Conservation (phyloP, 345 rosid genomes). For the Lagerstroemia speciosa region DNA sequence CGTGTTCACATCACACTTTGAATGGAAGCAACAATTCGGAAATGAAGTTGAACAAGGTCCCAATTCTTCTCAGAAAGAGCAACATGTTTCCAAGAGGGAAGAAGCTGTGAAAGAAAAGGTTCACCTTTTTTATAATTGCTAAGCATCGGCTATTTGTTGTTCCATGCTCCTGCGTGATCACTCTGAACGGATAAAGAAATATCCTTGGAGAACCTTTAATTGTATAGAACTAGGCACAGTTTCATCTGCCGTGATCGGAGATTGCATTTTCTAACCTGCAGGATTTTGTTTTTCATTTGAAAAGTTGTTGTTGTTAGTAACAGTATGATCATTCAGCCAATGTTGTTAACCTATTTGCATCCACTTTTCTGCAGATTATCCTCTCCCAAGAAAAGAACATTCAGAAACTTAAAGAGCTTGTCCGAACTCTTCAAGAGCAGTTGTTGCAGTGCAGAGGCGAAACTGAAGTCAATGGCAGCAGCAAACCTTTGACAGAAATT, state of each 20-base stretch:
- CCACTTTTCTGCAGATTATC: conserved; percentile 38
- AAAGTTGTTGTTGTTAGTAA: neutral
- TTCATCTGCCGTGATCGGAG: neutral
- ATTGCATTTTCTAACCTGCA: neutral
- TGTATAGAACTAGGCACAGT: neutral
- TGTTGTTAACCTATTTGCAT: neutral
- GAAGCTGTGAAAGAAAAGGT: conserved; percentile 69
- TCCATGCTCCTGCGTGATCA: neutral
- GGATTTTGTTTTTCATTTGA: neutral
- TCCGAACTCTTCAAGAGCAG: conserved; percentile 44
- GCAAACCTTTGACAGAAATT: conserved; percentile 30
- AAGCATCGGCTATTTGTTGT: neutral
- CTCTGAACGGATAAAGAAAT: neutral
- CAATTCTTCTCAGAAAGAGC: conserved; percentile 26
- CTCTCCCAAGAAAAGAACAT: conserved; percentile 65
- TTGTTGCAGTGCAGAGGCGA: conserved; percentile 45
- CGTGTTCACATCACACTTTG: conserved; percentile 59
- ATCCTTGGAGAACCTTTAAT: neutral
- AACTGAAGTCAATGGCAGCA: conserved; percentile 23
- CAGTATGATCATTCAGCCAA: neutral
- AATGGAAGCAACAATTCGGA: conserved; percentile 68
- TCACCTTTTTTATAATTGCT: neutral
- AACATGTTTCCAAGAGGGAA: conserved; percentile 27
- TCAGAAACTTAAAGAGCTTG: conserved; percentile 54
- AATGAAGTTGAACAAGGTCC: conserved; percentile 42